Evolutionary conservation across 1,139 yeast genomes (phyloP), one percentile per base, ranked within the genome.

Genomic region (Suhomyces bribrorum): DNA sequence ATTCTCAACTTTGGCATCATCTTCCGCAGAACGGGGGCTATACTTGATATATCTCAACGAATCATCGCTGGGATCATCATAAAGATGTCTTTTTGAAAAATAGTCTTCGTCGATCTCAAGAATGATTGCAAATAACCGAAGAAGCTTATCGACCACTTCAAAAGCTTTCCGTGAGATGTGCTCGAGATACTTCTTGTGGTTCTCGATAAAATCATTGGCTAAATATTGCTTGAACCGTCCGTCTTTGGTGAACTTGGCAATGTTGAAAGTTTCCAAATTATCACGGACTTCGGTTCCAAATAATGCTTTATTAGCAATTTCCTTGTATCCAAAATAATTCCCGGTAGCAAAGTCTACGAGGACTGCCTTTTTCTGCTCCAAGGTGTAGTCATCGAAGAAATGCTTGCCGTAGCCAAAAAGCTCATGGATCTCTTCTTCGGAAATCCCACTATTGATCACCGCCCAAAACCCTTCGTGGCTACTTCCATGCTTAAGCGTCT

Each of bases 391-490:
- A 15, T 52, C 54, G 31, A 64, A 64, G 42, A 63, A 61, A 27
- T 52, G 60, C 35, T 54, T 52, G 6, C 66, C 68, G 23, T 61
- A 49, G 3, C 61, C 52, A 40, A 61, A 63, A 26, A 53, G 55
- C 30, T 57, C 52, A 26, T 57, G 41, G 27, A 63, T 53, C 26
- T 62, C 60, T 13, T 56, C 56, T 29, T 57, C 54, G 6, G 53
- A 36, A 5, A 62, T 49, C 1, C 65, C 69, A 26, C 53, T 53
- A 31, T 57, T 57, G 11, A 48, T 41, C 5, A 64, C 56, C 1
- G 64, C 62, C 63, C 63, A 64, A 41, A 64, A 63, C 11, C 69
- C 69, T 27, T 62, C 65, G 14, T 54, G 49, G 4, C 53, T 49
- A 14, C 60, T 59, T 0, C 67, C 68, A 7, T 42, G 31, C 28